Base-by-base conservation (phyloP, 345 rosid species). In the Hibiscus mutabilis region DNA sequence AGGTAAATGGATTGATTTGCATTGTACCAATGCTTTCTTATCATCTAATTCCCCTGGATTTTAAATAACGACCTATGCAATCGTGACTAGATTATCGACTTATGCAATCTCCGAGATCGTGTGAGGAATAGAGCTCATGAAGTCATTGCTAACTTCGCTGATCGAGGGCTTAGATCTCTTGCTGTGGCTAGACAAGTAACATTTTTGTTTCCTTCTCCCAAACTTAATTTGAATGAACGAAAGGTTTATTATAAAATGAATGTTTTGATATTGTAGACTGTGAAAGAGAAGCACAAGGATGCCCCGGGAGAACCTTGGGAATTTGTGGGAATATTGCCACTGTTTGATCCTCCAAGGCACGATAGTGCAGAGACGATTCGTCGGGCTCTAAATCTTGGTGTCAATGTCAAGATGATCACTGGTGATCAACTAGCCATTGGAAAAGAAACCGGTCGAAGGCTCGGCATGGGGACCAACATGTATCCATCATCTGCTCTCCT, bases 401-500 rank as follows among this genome's bases (percentile, higher is more conserved):
- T 88, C 42, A 88, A 86, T 67, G 93, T 88, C 35, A 88, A 88
- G 87, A 88, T 88, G 93, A 88, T 88, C 64, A 88, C 93, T 3
- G 93, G 90, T 59, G 93, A 88, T 68, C 93, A 88, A 68, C 77
- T 88, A 3, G 93, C 93, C 14, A 88, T 88, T n/a, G 93, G 86
- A 27, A 88, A 86, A 79, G 93, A 88, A 71, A 88, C 93, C 11
- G 90, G 88, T 55, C 80, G 90, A 19, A 85, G 93, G 76, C 88
- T 88, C 25, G 93, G 93, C 37, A 86, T 88, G 93, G 93, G 93
- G 68, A 86, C 89, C 27, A 86, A 88, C 76, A 88, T 88, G 93
- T 86, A 88, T 74, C 93, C 93, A 35, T 88, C 93, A 59, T 84
- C 93, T 3, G 83, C 90, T 35, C 86, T 88, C 35, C 84, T 88